A percentile compares a stretch with the other conserved stretches of the same genome.
These are phyloP conservation scores for Porphyra umbilicalis DNA, from an alignment of 31 red algal genomes.

Conservation along the genomic window DNA sequence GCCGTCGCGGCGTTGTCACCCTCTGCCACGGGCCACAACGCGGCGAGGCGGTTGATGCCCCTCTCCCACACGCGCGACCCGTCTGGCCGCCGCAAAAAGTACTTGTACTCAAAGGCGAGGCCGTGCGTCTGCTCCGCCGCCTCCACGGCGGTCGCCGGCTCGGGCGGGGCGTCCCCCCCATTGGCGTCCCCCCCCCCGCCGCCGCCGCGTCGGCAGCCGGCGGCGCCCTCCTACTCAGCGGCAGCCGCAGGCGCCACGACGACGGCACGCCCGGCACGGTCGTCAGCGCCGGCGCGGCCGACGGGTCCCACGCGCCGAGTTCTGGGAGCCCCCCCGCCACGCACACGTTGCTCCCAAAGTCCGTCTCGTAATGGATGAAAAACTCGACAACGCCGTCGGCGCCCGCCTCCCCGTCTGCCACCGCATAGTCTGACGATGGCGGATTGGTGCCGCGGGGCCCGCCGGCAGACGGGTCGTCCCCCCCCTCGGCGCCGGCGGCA, in stretches of 20 bases:
- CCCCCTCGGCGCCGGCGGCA: background rate
- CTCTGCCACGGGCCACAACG: constrained; percentile 3
- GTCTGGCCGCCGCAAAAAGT: constrained; percentile 27
- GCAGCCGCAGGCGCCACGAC: background rate
- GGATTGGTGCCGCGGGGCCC: background rate
- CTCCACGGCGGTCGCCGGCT: constrained; percentile 1
- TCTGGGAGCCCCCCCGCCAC: constrained; percentile 40
- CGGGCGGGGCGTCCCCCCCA: constrained; percentile 1
- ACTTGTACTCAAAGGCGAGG: constrained; percentile 49
- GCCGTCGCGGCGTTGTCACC: background rate
- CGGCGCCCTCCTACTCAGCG: background rate
- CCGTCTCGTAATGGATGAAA: constrained; percentile 31
- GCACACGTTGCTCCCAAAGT: constrained; percentile 23
- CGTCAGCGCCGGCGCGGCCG: constrained; percentile 17
- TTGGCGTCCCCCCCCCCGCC: background rate
- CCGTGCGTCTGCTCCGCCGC: background rate
- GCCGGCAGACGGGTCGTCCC: background rate
- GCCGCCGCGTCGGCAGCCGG: background rate
- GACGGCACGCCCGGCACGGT: background rate
- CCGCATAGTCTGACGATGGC: background rate
- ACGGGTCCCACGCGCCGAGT: constrained; percentile 50
- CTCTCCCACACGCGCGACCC: constrained; percentile 39
- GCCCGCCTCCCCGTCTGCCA: background rate
- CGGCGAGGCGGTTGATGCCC: constrained; percentile 38
- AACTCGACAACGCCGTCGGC: constrained; percentile 24